Evolutionary conservation across 129 eudicot genomes (phyloP), one percentile per base, ranked within the genome.

Genomic region (Sambucus nigra): DNA sequence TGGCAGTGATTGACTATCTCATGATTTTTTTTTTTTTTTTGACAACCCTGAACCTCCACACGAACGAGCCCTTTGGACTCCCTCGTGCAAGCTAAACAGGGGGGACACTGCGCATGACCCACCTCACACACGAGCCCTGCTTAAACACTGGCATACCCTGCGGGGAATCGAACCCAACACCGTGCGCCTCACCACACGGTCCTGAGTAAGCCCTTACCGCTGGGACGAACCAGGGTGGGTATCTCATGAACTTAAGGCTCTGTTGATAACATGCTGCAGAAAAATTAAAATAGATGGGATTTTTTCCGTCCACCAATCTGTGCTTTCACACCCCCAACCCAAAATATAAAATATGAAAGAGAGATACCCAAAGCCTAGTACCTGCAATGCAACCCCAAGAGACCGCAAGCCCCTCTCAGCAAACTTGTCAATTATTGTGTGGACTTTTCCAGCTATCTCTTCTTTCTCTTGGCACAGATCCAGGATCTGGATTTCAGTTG

Each of bases 381-480:
- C 82, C 82, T 76, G 78, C 59, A 66, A 25, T 41, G 86, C 80
- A 51, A 79, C 86, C 18, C 52, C 80, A 29, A 79, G 72, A 51
- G 86, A 79, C 16, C 80, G 76, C 45, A 79, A 67, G 24, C 80
- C 86, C 32, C 77, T 72, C 61, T 79, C 86, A 53, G 86, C 86
- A 66, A 66, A 79, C 52, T 65, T 73, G 47, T 79, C 86, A 29
- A 79, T 70, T 14, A 61, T 42, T n/a, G 66, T 46, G 55, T 79
- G 77, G 33, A 79, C 77, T 40, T 51, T 65, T 48, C 51, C 67
- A 28, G 69, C 75, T 33, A 79, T 72, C 53, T 69, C 74, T 62
- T 73, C 48, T 53, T 78, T 73, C 55, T 72, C 68, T 60, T 60
- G 60, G 51, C 80, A 73, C 48, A 78, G 56, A 15, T 57, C 52